Percentiles rank a stretch among this genome's conserved stretches.
phyloP scores from a whole-genome alignment of 345 rosid genomes.

The Gossypium sturtianum region DNA sequence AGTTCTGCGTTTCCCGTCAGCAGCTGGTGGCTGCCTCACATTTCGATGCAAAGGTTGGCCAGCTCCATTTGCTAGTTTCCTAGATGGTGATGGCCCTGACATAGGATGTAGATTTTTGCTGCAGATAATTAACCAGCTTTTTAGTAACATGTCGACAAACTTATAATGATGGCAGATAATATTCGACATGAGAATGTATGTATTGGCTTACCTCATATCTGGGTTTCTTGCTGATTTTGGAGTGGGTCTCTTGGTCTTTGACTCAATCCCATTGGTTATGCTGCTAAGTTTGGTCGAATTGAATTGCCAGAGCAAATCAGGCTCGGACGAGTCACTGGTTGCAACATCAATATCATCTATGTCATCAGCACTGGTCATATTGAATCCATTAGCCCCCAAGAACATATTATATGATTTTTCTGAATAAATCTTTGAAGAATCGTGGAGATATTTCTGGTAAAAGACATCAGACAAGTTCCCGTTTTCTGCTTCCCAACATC shows the following conservation, averaged over 20 bases:
- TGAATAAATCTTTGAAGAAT: slow-evolving; percentile 54
- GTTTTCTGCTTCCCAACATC: slow-evolving; percentile 53
- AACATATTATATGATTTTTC: slow-evolving; percentile 67
- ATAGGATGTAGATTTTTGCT: slow-evolving; percentile 45
- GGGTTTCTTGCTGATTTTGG: slow-evolving; percentile 48
- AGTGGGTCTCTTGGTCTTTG: slow-evolving; percentile 45
- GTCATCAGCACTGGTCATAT: slow-evolving; percentile 35
- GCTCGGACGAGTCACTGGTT: slow-evolving; percentile 87
- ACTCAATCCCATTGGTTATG: slow-evolving; percentile 37
- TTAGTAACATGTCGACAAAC: not conserved
- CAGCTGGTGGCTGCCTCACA: slow-evolving; percentile 47
- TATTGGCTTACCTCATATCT: slow-evolving; percentile 35
- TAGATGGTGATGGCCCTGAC: slow-evolving; percentile 61
- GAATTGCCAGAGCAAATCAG: slow-evolving; percentile 85
- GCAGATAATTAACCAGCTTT: slow-evolving; percentile 11
- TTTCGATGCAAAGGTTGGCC: slow-evolving; percentile 35
- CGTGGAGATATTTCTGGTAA: slow-evolving; percentile 64
- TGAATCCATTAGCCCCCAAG: slow-evolving; percentile 40
- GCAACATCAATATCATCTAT: slow-evolving; percentile 78
- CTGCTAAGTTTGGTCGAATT: slow-evolving; percentile 61
- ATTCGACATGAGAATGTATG: not conserved
- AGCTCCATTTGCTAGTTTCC: slow-evolving; percentile 46
- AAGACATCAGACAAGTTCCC: slow-evolving; percentile 44
- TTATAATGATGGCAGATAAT: not conserved
- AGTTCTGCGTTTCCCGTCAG: slow-evolving; percentile 60